Evolutionary conservation across 2,329 filamentous ascomycete species (phyloP), one percentile per base, ranked within the genome.

Genomic region (Thyridium curvatum): DNA sequence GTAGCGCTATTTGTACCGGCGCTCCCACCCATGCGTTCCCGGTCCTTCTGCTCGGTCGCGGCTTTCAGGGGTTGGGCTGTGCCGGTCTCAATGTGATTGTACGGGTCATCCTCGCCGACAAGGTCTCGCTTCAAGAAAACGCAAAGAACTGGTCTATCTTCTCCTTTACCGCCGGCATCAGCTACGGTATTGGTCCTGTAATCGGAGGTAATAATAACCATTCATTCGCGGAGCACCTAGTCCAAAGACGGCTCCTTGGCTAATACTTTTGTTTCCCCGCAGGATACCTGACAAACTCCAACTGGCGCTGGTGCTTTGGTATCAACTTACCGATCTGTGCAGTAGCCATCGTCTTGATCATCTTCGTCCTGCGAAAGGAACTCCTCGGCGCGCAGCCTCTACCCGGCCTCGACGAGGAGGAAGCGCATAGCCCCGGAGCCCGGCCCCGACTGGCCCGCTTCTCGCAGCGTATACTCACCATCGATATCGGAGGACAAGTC

Each of bases 261-360:
- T 26, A 6, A 26, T 10, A 26, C 21, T 6, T 6, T 26, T 6
- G 21, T 6, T 26, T n/a, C n/a, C 9, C n/a, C 1, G 13, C 30
- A 38, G 36, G 38, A 12, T 74, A 73, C 43, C 62, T 78, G 8
- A 72, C 72, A 84, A 80, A 65, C 29, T 58, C 66, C 4, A 71
- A 67, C 45, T 85, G 81, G 80, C 63, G 79, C 36, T 85, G 82
- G 69, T 80, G 77, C 50, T 85, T 85, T 52, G 77, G 71, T 30
- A 69, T 84, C 39, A 77, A 75, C 43, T 62, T 80, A n/a, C 77
- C 77, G 13, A 65, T 81, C 32, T 68, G 63, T 2, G 60, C 67
- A 3, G 48, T 72, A 15, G 72, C 69, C 6, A 62, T 82, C 29
- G 35, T 72, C n/a, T 42, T 77, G 31, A 65, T 76, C 36, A 74